Conservation (phyloP, 257 asterid genomes). For the Capsicum rhomboideum region DNA sequence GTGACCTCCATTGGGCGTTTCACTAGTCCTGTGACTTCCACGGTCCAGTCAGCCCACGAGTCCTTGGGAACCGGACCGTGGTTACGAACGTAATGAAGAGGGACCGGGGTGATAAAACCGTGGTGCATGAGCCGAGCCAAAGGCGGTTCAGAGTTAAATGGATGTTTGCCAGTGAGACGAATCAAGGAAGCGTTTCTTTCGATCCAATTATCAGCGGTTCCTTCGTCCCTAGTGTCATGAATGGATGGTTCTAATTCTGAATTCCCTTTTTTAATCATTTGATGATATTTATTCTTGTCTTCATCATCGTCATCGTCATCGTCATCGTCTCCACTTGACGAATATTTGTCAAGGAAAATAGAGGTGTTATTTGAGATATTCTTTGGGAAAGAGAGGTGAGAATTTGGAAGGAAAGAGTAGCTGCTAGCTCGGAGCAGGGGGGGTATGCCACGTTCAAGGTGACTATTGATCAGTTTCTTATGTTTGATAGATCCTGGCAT, state of each 20-base stretch:
- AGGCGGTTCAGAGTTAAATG: constrained; percentile 91
- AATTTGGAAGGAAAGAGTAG: too few relatives aligned
- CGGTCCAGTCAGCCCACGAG: too few relatives aligned
- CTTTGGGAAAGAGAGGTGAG: too few relatives aligned
- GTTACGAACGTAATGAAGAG: constrained; percentile 95
- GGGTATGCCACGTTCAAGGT: too few relatives aligned
- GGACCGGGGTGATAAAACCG: constrained; percentile 94
- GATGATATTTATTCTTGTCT: background rate
- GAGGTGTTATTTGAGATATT: too few relatives aligned
- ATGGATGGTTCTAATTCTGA: constrained; percentile 62
- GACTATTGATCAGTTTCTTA: too few relatives aligned
- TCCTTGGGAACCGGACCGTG: constrained; percentile 83
- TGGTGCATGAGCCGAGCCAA: constrained; percentile 72
- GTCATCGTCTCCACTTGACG: constrained; percentile 28
- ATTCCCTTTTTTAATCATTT: constrained; percentile 37
- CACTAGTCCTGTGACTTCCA: constrained; percentile 70
- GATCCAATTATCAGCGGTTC: too few relatives aligned
- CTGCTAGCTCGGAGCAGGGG: too few relatives aligned
- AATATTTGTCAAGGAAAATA: too few relatives aligned
- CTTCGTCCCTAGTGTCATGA: constrained; percentile 54
- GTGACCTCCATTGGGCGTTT: too few relatives aligned
- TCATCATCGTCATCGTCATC: constrained; percentile 25
- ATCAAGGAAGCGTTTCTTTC: constrained; percentile 66
- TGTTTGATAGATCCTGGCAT: too few relatives aligned
- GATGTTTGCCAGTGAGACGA: constrained; percentile 96